Percentiles rank a stretch among this genome's conserved stretches.
Evolutionary conservation across 2,329 filamentous ascomycete genomes (phyloP).

Genomic region (Allantophomopsis cytisporea): DNA sequence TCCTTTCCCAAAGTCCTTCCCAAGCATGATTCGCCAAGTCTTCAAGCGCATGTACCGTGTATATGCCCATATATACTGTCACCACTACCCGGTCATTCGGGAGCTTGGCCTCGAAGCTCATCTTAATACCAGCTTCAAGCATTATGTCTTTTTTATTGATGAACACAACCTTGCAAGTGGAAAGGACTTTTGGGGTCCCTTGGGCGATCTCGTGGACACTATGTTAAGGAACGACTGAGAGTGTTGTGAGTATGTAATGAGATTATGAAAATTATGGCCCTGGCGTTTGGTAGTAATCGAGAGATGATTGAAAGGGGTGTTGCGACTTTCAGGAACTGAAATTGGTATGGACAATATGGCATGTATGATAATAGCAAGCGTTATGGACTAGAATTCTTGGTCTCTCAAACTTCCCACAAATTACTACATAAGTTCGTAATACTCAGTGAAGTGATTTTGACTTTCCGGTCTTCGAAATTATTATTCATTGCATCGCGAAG

Average conservation of each 20-base stretch:
- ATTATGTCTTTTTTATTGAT: constrained; percentile 97
- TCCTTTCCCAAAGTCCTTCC: constrained; percentile 88
- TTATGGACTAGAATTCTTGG: background rate
- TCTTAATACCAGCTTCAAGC: constrained; percentile 98
- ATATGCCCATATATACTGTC: constrained; percentile 98
- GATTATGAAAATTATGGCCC: constrained; percentile 12
- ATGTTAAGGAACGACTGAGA: constrained; percentile 76
- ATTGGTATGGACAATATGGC: background rate
- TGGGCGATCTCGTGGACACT: constrained; percentile 92
- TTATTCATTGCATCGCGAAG: no score
- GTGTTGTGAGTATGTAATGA: constrained; percentile 3
- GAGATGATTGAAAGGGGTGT: background rate
- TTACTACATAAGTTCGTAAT: no score
- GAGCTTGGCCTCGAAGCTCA: constrained; percentile 93
- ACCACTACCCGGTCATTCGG: constrained; percentile 94
- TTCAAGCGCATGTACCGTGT: constrained; percentile 99
- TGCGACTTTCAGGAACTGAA: background rate
- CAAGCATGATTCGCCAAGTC: constrained; percentile 78
- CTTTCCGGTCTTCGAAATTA: no score
- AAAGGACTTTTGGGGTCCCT: constrained; percentile 92
- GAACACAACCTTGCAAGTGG: constrained; percentile 87
- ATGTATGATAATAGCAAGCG: background rate
- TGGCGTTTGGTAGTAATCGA: constrained; percentile 3
- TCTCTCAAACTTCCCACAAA: background rate
- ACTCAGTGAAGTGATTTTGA: no score